Conservation (phyloP, 495 filamentous ascomycete species). For the Annulohypoxylon maeteangense region DNA sequence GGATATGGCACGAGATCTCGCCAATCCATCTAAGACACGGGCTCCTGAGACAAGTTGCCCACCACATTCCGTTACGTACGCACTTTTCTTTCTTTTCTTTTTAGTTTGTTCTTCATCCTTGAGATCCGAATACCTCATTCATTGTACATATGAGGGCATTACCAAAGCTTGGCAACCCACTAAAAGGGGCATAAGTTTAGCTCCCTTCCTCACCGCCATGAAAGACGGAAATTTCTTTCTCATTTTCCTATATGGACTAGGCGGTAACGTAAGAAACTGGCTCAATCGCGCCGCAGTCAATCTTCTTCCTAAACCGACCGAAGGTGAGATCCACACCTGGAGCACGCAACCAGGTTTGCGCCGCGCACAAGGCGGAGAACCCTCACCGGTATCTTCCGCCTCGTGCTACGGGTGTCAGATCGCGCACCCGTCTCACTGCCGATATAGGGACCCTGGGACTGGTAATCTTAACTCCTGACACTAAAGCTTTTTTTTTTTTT, state of each 20-base stretch:
- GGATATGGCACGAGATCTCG: constrained; percentile 34
- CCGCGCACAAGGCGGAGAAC: not conserved
- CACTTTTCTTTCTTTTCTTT: not conserved
- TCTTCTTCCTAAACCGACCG: constrained; percentile 6
- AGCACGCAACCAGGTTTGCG: constrained; percentile 1
- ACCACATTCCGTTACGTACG: constrained; percentile 26
- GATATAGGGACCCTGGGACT: not conserved
- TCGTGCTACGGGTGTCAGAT: constrained; percentile 22
- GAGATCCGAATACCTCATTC: not conserved
- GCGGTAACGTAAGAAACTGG: constrained; percentile 13
- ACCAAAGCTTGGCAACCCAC: constrained; percentile 1
- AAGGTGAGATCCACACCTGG: constrained; percentile 9
- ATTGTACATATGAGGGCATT: not conserved
- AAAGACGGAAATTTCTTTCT: not conserved
- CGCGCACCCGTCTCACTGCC: constrained; percentile 6
- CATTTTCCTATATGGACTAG: not conserved
- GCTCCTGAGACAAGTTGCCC: not conserved
- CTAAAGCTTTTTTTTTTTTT: not conserved
- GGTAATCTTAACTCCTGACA: not conserved
- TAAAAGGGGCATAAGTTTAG: not conserved
- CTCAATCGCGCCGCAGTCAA: constrained; percentile 15
- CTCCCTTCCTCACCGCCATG: constrained; percentile 18
- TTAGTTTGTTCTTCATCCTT: not conserved
- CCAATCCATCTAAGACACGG: constrained; percentile 26
- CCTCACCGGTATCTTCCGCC: constrained; percentile 6